Evolutionary conservation across 2,329 filamentous ascomycete genomes (phyloP), one percentile per base, ranked within the genome.

Genomic region (Remersonia thermophila): DNA sequence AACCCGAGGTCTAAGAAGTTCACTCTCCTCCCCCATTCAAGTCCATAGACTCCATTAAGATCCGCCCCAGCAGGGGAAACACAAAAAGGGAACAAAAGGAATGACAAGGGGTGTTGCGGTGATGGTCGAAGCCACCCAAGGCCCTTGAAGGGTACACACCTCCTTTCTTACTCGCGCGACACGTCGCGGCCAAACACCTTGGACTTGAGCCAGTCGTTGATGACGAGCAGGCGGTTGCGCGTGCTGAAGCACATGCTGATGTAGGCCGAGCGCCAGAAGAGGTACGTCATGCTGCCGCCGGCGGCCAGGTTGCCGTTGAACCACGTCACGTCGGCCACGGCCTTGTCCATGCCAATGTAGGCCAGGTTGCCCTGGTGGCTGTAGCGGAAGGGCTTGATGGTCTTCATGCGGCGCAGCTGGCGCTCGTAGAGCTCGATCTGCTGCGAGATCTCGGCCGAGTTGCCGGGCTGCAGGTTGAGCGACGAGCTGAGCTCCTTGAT

Each of bases 201-300:
- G 50, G 87, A 86, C 73, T 98, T 98, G 59, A 89, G 61, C 91
- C 91, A 98, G 65, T 98, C 91, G 53, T 94, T 69, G 47, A 84
- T 66, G 51, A 98, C 91, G 35, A 98, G 73, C 51, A 96, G 75
- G 57, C 91, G 80, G 69, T 98, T 98, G 52, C 91, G 85, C 44
- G 84, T 87, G 77, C 87, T 96, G 63, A 98, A 98, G 76, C 89
- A 95, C 91, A 98, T 98, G 71, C 85, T 95, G 60, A 98, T 69
- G 62, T 98, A 98, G 37, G 89, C 91, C 56, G 83, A 93, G 59
- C 87, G 76, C 91, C 91, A 98, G 77, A 98, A 98, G 49, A 95
- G 74, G 66, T 93, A 98, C 38, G 91, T 98, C 63, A 96, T 68
- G 53, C 81, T 84, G 57, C 91, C 91, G 56, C 89, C 91, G 31